These are phyloP conservation scores for Mycena rebaudengoi DNA, from an alignment of 768 basidiomycete genomes.

Conservation along the genomic window DNA sequence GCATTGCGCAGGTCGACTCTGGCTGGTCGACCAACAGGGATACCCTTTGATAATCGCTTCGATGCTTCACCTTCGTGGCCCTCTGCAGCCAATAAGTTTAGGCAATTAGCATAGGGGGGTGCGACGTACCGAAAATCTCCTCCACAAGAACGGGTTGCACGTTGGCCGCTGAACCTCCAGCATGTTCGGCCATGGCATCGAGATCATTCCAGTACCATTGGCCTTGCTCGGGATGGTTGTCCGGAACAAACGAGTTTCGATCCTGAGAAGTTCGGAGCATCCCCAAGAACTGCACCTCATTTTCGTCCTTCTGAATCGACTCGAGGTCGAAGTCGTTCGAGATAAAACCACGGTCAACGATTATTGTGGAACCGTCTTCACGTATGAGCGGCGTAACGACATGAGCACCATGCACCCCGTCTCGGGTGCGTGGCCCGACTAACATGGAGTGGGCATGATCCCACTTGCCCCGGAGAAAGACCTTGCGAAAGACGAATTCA, in stretches of 20 bases:
- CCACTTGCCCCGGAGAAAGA: conserved; percentile 80
- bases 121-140: conserved; percentile 82
- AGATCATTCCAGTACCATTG: conserved; percentile 96
- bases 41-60: conserved; percentile 67
- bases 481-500: conserved; percentile 90
- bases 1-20: conserved; percentile 91
- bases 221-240: conserved; percentile 80
- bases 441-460: conserved; percentile 81
- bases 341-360: conserved; percentile 95
- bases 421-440: conserved; percentile 86
- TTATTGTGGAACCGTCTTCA: conserved; percentile 80
- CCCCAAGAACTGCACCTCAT: conserved; percentile 79
- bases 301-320: conserved; percentile 48
- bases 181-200: conserved; percentile 77
- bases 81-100: conserved; percentile 56
- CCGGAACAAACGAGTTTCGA: conserved; percentile 86
- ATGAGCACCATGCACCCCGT: conserved; percentile 88
- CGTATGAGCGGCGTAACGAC: conserved; percentile 89
- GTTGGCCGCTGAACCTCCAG: conserved; percentile 73
- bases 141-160: conserved; percentile 93
- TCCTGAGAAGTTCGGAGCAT: conserved; percentile 85
- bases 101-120: background rate
- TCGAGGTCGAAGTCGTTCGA: conserved; percentile 53
- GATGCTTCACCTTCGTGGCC: conserved; percentile 83
- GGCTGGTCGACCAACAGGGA: conserved; percentile 86